Base-by-base conservation (phyloP, 2,329 filamentous ascomycete genomes). In the Fusarium veterinarium region DNA sequence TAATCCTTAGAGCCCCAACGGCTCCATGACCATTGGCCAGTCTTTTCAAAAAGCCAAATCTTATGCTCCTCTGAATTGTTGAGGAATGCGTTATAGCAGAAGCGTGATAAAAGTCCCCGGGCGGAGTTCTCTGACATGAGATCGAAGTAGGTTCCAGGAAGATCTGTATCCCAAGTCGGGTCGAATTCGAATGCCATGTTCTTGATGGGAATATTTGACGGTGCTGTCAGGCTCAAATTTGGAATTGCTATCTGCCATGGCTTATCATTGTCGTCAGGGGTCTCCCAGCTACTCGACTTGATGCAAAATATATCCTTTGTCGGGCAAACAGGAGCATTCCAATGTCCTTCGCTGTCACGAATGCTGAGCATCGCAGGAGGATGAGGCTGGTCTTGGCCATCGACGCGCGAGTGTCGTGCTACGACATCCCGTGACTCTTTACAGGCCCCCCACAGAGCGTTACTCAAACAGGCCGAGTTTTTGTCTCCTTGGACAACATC, bases 291-390 rank as follows among this genome's bases (percentile, higher is more conserved):
- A 3, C 31, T 53, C 4, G 41, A 11, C n/a, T 28, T 37, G 52
- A 69, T 20, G 17, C 58, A 69, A 17, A 69, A 58, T 1, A 68
- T 53, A 5, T 68, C 66, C 3, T 37, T 20, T 10, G 14, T 4
- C 7, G 40, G 33, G 20, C 23, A 5, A 5, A 67, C 65, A 3
- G 30, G 10, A 12, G n/a, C 8, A 7, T 37, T 8, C 31, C 19
- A 30, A 2, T 12, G 6, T 4, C 30, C 14, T 13, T 5, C 16
- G 5, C 9, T 16, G 3, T 19, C n/a, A 8, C 5, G 12, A 3
- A 40, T 16, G 25, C 5, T 12, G 8, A 35, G 12, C 25, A 16
- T 51, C 7, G 11, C 38, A n/a, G 3, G 12, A 17, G 19, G 20
- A 12, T 7, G 19, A 9, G 2, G 4, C 6, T 8, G 1, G 11